A percentile compares a stretch with the other conserved stretches of the same genome.
Evolutionary conservation across 148 eudicot genomes (phyloP).

Genomic region (Arctostaphylos glauca): DNA sequence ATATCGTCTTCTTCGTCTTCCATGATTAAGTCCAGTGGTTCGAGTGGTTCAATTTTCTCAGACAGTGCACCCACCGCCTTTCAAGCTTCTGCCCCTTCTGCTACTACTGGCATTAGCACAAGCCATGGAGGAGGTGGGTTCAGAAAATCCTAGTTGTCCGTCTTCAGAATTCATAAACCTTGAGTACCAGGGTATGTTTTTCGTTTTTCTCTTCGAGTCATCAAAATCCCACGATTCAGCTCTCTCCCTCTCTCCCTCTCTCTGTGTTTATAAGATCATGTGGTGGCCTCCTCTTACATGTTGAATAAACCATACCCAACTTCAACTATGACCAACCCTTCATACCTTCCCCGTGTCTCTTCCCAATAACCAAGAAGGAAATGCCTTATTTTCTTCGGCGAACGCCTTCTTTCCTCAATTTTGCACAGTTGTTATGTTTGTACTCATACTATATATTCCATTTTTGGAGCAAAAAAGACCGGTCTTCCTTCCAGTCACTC

Average conservation of each 20-base stretch:
- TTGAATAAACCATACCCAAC: constrained; percentile 37
- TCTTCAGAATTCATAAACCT: constrained; percentile 28
- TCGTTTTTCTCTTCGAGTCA: not conserved
- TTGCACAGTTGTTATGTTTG: constrained; percentile 23
- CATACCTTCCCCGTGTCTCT: constrained; percentile 19
- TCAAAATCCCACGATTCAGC: constrained; percentile 15
- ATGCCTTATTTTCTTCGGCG: constrained; percentile 16
- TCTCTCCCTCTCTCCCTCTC: constrained; percentile 21
- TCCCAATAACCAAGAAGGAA: constrained; percentile 33
- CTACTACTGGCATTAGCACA: constrained; percentile 18
- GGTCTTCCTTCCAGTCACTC: not conserved
- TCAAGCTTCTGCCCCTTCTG: constrained; percentile 40
- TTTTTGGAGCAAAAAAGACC: constrained; percentile 16
- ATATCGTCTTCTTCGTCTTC: constrained; percentile 37
- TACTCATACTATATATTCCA: constrained; percentile 27
- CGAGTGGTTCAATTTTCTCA: constrained; percentile 55
- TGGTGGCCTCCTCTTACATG: constrained; percentile 30
- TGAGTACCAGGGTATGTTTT: constrained; percentile 16
- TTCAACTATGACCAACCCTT: constrained; percentile 22
- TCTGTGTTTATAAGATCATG: constrained; percentile 45
- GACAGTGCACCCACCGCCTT: constrained; percentile 42
- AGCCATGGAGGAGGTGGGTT: constrained; percentile 20
- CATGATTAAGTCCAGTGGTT: constrained; percentile 45
- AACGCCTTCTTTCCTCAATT: constrained; percentile 25
- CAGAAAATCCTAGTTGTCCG: constrained; percentile 18